phyloP scores from a whole-genome alignment of 306 rosid genomes.

The Cucumis sativus region Cucumber_9930_V3 NC_026655.2:18929501-18930000 shows the following conservation, averaged over 20 bases:
- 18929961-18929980: neutral
- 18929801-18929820: conserved; percentile 26
- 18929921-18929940: neutral
- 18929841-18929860: conserved; percentile 34
- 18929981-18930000: conserved; percentile 2
- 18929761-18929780: neutral
- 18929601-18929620: neutral
- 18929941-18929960: neutral
- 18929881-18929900: conserved; percentile 37
- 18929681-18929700: neutral
- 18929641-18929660: neutral
- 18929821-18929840: conserved; percentile 40
- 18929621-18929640: neutral
- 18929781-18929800: neutral
- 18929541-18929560: too few species aligned
- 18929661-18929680: neutral
- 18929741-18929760: neutral
- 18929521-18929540: too few species aligned
- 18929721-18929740: neutral
- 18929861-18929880: conserved; percentile 48
- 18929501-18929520: too few species aligned
- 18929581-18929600: neutral
- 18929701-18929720: neutral
- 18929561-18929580: neutral
- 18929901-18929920: conserved; percentile 28